Evolutionary conservation across 2,329 filamentous ascomycete species (phyloP), one percentile per base, ranked within the genome.

Genomic region (Fusarium sacchari): DNA sequence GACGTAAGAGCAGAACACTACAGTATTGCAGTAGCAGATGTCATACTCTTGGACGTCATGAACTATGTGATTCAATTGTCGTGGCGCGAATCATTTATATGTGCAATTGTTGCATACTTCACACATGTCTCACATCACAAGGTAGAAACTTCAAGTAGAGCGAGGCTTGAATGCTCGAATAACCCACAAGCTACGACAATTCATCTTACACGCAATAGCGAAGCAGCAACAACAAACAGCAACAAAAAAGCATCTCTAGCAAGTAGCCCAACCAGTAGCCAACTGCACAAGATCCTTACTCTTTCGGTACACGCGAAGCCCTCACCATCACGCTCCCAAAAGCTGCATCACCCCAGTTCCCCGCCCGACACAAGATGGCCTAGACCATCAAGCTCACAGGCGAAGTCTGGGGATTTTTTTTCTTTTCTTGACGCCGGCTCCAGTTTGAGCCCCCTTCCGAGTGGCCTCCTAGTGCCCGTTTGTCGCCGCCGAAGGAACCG

Each of bases 381-480:
- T 34, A 20, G 55, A 28, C 20, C 60, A 42, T 46, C 60, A 39
- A 32, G 9, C 15, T 52, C 36, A 53, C 30, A 44, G 26, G 32
- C 18, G 13, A 12, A 30, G 47, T 20, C 12, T 22, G 28, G 17
- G n/a, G 22, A 36, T 10, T n/a, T 24, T 53, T 44, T 12, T 37
- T 26, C 28, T 57, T 44, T 12, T 37, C 28, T 49, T 50, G 60
- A 50, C 44, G 37, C 39, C 61, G 49, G 67, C 69, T 73, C 60
- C 55, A 53, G 68, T 46, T 64, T 69, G 66, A 63, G 66, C 62
- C 50, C 34, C 65, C 40, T 52, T 67, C 61, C 64, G 66, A 73
- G 74, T 64, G 72, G 73, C 66, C 71, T 80, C 77, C 82, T 84
- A 86, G 71, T 83, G 82, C 74, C 85, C 86, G 72, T 87, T 87